Percentiles rank a stretch among this genome's conserved stretches.
phyloP scores from a whole-genome alignment of 1,139 yeast genomes.

The Torulaspora pretoriensis region DNA sequence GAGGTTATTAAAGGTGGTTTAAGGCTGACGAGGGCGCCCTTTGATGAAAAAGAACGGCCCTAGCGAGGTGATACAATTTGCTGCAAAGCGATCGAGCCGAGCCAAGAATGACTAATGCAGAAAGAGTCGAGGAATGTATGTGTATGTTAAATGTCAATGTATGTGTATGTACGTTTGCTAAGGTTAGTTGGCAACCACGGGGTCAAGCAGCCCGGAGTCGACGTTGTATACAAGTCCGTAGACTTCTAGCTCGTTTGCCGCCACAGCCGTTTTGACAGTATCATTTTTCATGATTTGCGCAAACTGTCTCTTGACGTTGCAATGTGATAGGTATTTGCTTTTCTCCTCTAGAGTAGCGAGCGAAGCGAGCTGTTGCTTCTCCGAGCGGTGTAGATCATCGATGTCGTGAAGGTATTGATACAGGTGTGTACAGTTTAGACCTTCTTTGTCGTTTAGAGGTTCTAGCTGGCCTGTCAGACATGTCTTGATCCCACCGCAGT shows the following conservation, averaged over 20 bases:
- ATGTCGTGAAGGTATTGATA: slow-evolving; percentile 43
- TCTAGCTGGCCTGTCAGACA: slow-evolving; percentile 56
- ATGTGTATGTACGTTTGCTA: not conserved
- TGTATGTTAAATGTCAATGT: not conserved
- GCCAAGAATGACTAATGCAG: slow-evolving; percentile 1
- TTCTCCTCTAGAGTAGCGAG: slow-evolving; percentile 35
- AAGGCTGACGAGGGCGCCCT: not conserved
- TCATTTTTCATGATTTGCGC: slow-evolving; percentile 54
- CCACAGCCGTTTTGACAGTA: slow-evolving; percentile 68
- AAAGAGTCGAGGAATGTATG: not conserved
- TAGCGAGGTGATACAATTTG: not conserved
- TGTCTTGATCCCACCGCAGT: slow-evolving; percentile 95
- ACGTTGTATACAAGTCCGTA: slow-evolving; percentile 91
- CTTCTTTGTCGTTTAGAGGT: slow-evolving; percentile 53
- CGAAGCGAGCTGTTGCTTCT: slow-evolving; percentile 37
- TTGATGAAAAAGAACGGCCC: not conserved
- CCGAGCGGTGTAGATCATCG: slow-evolving; percentile 44
- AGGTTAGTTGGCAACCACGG: slow-evolving; percentile 3
- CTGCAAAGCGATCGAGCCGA: slow-evolving; percentile 1
- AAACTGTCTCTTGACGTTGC: slow-evolving; percentile 66
- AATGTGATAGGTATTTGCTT: slow-evolving; percentile 66
- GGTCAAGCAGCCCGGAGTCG: slow-evolving; percentile 61
- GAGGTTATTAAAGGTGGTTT: not conserved
- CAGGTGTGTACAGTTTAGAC: slow-evolving; percentile 30
- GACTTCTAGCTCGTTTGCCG: slow-evolving; percentile 71